A percentile compares a stretch with the other conserved stretches of the same genome.
These are phyloP conservation scores for Isoetes taiwanensis DNA, from an alignment of 75 land plant genomes.

Conservation along the genomic window DNA sequence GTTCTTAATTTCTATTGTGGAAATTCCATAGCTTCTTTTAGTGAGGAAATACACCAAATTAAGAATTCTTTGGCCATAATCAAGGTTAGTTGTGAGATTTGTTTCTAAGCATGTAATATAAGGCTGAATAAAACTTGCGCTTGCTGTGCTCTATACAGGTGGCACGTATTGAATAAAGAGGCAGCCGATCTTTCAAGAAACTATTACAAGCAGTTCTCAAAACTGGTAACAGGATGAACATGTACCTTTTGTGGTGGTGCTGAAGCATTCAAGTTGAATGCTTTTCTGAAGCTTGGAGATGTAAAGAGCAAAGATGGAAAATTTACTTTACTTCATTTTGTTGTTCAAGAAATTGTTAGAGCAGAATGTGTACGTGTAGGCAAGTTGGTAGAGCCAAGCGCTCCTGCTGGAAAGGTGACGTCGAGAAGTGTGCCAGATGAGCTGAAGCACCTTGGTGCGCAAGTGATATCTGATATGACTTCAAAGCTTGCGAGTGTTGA, in stretches of 20 bases:
- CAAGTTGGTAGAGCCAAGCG: constrained; percentile 25
- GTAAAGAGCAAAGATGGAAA: constrained; percentile 87
- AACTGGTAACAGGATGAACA: constrained; percentile 90
- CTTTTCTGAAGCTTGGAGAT: constrained; percentile 73
- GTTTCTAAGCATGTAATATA: too few species aligned
- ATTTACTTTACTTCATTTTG: constrained; percentile 86
- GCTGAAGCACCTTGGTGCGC: constrained; percentile 38
- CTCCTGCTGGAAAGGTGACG: too few species aligned
- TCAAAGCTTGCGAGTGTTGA: constrained; percentile 46
- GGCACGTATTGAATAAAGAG: constrained; percentile 68
- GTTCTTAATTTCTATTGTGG: constrained; percentile 46
- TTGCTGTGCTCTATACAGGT: constrained; percentile 45
- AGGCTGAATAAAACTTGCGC: too few species aligned
- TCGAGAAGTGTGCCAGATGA: too few species aligned
- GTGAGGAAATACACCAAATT: constrained; percentile 39
- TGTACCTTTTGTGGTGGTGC: constrained; percentile 84
- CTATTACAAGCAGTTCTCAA: constrained; percentile 86
- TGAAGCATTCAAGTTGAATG: constrained; percentile 89
- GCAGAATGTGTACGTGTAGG: constrained; percentile 53
- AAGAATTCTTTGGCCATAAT: constrained; percentile 48
- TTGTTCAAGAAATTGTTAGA: constrained; percentile 72
- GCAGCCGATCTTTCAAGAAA: constrained; percentile 57
- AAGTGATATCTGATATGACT: constrained; percentile 39
- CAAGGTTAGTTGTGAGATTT: too few species aligned
- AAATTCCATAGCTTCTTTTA: constrained; percentile 50